phyloP scores from a whole-genome alignment of 1,139 yeast species.

The Hemisphaericaspora lyxosophila region DNA sequence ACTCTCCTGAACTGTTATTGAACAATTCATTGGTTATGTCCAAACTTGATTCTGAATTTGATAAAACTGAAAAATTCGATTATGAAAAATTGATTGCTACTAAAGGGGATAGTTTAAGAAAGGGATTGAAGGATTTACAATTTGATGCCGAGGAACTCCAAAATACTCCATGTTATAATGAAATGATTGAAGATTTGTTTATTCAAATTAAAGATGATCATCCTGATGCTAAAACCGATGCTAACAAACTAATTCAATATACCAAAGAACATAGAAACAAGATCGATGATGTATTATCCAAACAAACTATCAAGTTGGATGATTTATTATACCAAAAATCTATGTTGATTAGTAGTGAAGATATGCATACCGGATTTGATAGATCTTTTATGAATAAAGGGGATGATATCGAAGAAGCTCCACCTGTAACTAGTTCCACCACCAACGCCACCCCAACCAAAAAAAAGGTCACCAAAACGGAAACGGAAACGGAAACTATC shows the following conservation, averaged over 20 bases:
- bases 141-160: conserved; percentile 53
- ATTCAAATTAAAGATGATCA: conserved; percentile 65
- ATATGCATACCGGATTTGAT: conserved; percentile 92
- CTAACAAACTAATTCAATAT: conserved; percentile 39
- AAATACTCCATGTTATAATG: conserved; percentile 79
- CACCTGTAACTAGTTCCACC: conserved; percentile 9
- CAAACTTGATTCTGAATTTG: conserved; percentile 52
- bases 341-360: conserved; percentile 81
- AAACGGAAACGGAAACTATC: conserved; percentile 34
- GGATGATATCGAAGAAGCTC: conserved; percentile 21
- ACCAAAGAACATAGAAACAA: conserved; percentile 66
- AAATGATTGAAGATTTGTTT: conserved; percentile 88
- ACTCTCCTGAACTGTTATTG: conserved; percentile 34
- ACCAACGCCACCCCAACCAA: conserved; percentile 9
- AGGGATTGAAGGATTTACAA: conserved; percentile 43
- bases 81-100: conserved; percentile 36
- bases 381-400: conserved; percentile 72
- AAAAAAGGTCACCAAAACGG: conserved; percentile 18
- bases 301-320: conserved; percentile 60
- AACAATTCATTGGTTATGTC: conserved; percentile 39
- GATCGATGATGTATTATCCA: conserved; percentile 61
- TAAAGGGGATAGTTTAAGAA: conserved; percentile 39
- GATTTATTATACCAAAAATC: conserved; percentile 71
- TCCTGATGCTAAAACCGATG: conserved; percentile 47
- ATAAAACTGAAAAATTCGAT: conserved; percentile 53